Evolutionary conservation across 2,329 filamentous ascomycete genomes (phyloP), one percentile per base, ranked within the genome.

Genomic region (Apiospora marii): DNA sequence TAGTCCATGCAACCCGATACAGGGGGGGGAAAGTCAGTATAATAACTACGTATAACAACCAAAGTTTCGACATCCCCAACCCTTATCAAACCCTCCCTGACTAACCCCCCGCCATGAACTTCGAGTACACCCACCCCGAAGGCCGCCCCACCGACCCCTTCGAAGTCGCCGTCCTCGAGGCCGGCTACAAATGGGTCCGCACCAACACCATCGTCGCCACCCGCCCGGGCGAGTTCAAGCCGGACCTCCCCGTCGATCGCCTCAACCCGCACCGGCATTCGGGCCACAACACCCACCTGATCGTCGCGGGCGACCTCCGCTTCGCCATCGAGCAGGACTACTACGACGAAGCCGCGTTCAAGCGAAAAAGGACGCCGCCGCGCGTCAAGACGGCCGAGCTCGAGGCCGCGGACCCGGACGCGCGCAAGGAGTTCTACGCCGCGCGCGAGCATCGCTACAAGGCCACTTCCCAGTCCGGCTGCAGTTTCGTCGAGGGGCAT

Each of bases 401-500:
- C 22, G 48, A 70, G 6, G 48, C 41, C 7, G 48, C 58, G 3
- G 58, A 48, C 12, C 70, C 41, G 3, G 19, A 24, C 4, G 34
- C 16, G 1, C 1, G 12, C 6, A 67, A 67, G 12, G 72, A 73
- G 46, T 58, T 70, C 13, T 14, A 12, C 0, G 68, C 74, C 19
- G 22, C n/a, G 10, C 53, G 72, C 4, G 41, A 67, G 3, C 48
- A 51, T 37, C 22, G 5, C 4, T 76, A 75, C 58, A 72, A 53
- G 24, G 74, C 46, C 16, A 69, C 71, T 0, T 75, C 73, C 5
- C 43, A 2, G 24, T 13, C 12, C 0, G 74, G 73, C 34, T 72
- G 72, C 41, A 68, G 22, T 2, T 75, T 77, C 41, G 73, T 76
- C 12, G 75, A 76, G 34, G 75, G 73, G 1, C 76, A 75, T 24